Evolutionary conservation across 2,329 filamentous ascomycete genomes (phyloP), one percentile per base, ranked within the genome.

Genomic region (Ophiostoma sp.): DNA sequence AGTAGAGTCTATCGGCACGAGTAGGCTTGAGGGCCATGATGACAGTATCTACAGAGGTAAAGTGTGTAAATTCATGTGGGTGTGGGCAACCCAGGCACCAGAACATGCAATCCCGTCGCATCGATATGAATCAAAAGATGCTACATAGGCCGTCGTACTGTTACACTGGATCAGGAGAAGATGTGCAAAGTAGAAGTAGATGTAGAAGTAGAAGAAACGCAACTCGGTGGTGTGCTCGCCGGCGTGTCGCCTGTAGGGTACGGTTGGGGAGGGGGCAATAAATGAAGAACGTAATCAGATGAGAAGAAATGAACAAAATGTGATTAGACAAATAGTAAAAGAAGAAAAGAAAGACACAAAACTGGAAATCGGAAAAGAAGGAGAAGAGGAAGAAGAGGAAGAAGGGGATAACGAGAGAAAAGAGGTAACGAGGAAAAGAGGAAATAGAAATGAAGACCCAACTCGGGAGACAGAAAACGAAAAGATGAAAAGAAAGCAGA

Each of bases 311-410:
- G 36, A 18, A 65, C 27, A n/a, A 64, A 60, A 45, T 27, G 27
- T 27, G 27, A 27, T 27, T 27, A 27, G 27, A 27, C 27, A 27
- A 27, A 27, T 27, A 27, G 27, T 2, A 27, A 18, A 44, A 14
- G 12, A 36, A 60, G 18, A 65, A 40, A 12, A 47, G 44, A 65
- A 40, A 65, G 65, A 45, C n/a, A 55, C 55, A 11, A 62, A 38
- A 36, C 27, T 12, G 36, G 9, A 38, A 14, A 38, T 38, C 5
- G 38, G 27, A 38, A 60, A 60, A 18, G 16, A 27, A 38, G 38
- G 7, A 27, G 16, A n/a, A 58, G 52, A 18, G 27, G 9, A 58
- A 58, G 36, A 58, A 38, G 55, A 27, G 27, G 36, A 27, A 60
- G 36, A 11, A 27, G 38, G 38, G 38, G 7, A 58, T 8, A 58